Evolutionary conservation across 2,329 filamentous ascomycete genomes (phyloP).

Genomic region (Neospermospora avenae): DNA sequence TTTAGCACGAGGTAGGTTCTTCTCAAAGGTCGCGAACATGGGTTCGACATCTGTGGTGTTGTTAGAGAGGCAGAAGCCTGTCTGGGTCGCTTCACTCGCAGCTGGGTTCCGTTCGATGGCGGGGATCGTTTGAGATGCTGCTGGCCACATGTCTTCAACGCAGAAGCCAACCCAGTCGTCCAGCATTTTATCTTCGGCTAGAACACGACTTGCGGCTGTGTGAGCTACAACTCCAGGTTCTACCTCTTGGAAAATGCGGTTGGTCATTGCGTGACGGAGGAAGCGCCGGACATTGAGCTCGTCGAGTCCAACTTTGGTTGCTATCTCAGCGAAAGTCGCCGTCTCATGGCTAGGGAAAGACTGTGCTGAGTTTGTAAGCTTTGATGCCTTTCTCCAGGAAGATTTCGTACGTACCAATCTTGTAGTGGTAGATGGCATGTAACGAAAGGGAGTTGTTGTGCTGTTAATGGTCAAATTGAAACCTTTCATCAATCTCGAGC

Average conservation of each 20-base stretch:
- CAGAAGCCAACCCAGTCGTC: constrained; percentile 55
- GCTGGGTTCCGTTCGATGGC: constrained; percentile 45
- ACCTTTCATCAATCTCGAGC: not conserved
- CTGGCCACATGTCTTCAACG: constrained; percentile 47
- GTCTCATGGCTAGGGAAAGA: constrained; percentile 47
- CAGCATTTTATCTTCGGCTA: constrained; percentile 47
- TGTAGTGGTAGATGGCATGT: constrained; percentile 48
- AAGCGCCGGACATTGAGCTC: constrained; percentile 49
- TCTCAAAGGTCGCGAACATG: constrained; percentile 52
- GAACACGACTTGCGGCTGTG: constrained; percentile 49
- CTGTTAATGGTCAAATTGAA: constrained; percentile 34
- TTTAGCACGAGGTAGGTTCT: constrained; percentile 45
- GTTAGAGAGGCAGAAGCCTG: constrained; percentile 51
- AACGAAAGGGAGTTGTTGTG: constrained; percentile 50
- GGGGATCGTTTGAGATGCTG: constrained; percentile 44
- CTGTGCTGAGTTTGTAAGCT: constrained; percentile 29
- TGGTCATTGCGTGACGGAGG: constrained; percentile 56
- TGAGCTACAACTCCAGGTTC: constrained; percentile 50
- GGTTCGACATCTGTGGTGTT: constrained; percentile 48
- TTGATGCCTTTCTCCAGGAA: not conserved
- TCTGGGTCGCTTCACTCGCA: constrained; percentile 45
- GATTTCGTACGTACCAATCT: constrained; percentile 42
- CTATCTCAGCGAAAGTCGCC: constrained; percentile 45
- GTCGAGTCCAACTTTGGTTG: constrained; percentile 45
- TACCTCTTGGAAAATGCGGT: constrained; percentile 52